Evolutionary conservation across 352 stramenopile genomes (phyloP), one percentile per base, ranked within the genome.

Genomic region (Phytophthora sansomeana): DNA sequence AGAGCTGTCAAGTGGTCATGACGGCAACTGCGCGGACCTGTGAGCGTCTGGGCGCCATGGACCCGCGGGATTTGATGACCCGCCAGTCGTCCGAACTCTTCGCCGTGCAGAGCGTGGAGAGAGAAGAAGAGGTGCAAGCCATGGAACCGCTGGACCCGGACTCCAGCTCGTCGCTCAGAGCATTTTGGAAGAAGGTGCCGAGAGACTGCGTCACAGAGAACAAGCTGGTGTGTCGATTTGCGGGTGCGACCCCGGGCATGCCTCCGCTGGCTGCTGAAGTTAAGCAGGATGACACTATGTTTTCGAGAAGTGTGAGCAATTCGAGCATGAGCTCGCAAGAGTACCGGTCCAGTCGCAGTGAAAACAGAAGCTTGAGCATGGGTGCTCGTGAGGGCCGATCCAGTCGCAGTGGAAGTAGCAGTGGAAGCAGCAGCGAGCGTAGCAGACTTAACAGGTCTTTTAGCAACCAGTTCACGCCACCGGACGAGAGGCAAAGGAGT

Each of bases 201-300:
- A 76, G 58, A 9, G 79, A 92, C 30, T 53, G 77, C 28, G 67
- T 91, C 10, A 81, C 70, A 2, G 85, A 87, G 60, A 87, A 79
- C 59, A 92, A 88, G 47, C 65, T 93, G 53, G 79, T 80, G 32
- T 93, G 83, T 58, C 54, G 69, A n/a, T 93, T 92, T 44, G 54
- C 72, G 7, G 53, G 48, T 10, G 26, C 26, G 5, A 24, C 29
- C 11, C 47, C 39, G 17, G 43, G 39, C 3, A 6, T 43, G 5
- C 55, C 19, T 19, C 36, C 38, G 17, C 38, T 19, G n/a, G 39
- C 38, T 13, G 2, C 39, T 7, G 32, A 64, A 7, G 32, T 61
- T 3, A 59, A 44, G 13, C 54, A 59, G 39, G 49, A 68, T 14
- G 58, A 63, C 36, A 59, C 53, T 0, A 53, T 44, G 58, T 59